A percentile compares a stretch with the other conserved stretches of the same genome.
phyloP scores from a whole-genome alignment of 2,329 filamentous ascomycete species.

The Clonostachys sp. region DNA sequence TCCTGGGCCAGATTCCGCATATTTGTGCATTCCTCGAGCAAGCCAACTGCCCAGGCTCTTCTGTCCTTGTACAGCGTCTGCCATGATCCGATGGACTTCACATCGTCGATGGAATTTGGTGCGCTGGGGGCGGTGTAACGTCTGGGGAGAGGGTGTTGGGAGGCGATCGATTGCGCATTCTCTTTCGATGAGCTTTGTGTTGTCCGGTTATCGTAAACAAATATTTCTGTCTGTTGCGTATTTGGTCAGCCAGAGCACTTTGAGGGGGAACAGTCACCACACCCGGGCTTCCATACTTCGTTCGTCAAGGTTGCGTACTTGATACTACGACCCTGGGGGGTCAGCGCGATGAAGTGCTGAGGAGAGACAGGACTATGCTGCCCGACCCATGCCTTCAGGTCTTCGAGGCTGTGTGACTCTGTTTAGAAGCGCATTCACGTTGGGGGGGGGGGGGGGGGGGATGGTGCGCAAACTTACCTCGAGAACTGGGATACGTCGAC shows the following conservation, averaged over 20 bases:
- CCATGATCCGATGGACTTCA: constrained; percentile 83
- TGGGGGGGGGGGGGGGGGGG: neutral
- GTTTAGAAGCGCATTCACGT: constrained; percentile 9
- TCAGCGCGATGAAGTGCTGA: constrained; percentile 83
- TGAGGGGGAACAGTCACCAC: neutral
- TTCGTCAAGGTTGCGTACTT: constrained; percentile 74
- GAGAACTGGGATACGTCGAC: constrained; percentile 72
- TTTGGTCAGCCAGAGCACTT: constrained; percentile 1
- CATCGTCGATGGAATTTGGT: constrained; percentile 79
- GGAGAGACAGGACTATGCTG: constrained; percentile 68
- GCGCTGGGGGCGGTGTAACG: constrained; percentile 57
- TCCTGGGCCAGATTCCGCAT: constrained; percentile 60
- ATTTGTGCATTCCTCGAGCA: constrained; percentile 64
- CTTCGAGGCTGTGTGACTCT: constrained; percentile 61
- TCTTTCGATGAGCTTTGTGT: constrained; percentile 40
- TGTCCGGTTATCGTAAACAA: constrained; percentile 82
- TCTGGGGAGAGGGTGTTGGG: constrained; percentile 45
- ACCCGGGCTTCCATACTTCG: constrained; percentile 51
- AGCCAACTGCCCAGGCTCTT: constrained; percentile 69
- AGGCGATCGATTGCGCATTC: constrained; percentile 34
- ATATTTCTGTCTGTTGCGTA: constrained; percentile 71
- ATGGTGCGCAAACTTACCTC: constrained; percentile 46
- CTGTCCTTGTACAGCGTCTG: constrained; percentile 79
- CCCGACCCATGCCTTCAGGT: constrained; percentile 77
- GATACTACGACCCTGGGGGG: constrained; percentile 76